Base-by-base conservation (phyloP, 495 filamentous ascomycete genomes). In the Clohesyomyces aquaticus region DNA sequence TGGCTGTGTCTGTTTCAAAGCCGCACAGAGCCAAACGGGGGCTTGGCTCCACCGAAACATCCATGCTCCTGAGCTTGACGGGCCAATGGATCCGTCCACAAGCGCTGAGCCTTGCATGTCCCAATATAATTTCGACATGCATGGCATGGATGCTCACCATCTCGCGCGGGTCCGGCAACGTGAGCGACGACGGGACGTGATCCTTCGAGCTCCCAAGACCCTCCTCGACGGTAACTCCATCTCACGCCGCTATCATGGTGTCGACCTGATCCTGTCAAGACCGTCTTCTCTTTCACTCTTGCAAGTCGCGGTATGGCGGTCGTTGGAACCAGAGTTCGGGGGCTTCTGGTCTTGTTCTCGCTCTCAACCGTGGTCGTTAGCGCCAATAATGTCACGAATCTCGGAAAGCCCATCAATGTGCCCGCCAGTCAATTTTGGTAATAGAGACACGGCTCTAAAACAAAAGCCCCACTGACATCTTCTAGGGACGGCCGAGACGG, bases 401-500 rank as follows among this genome's bases (percentile, higher is more conserved):
- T 55, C 14, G 60, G 54, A 16, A 63, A 70, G 38, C 63, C 59
- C 3, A 29, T 70, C 26, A 70, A 49, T 28, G 32, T 70, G 9
- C 63, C 67, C 4, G 9, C 67, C 1, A 66, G 59, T 42, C 63
- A 67, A 38, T 69, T 45, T 38, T 69, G 62, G 63, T 62, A 45
- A 26, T 35, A 14, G 21, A 6, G 23, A 10, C n/a, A 16, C 3
- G 2, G 27, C 10, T 26, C 18, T 19, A 12, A 35, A 51, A 19
- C 14, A 14, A 12, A 12, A n/a, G n/a, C n/a, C n/a, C n/a, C 1
- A 26, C 55, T 59, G 38, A 59, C 47, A 48, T 3, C 28, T 22
- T 29, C 18, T 18, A 65, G 68, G 63, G 69, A 68, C 28, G 62
- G 67, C 35, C 51, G 61, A 22, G 69, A 69, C 27, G 69, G 69